A percentile compares a stretch with the other conserved stretches of the same genome.
These are phyloP conservation scores for Talaromyces sp. DNA, from an alignment of 2,329 filamentous ascomycete genomes.

Conservation along the genomic window DNA sequence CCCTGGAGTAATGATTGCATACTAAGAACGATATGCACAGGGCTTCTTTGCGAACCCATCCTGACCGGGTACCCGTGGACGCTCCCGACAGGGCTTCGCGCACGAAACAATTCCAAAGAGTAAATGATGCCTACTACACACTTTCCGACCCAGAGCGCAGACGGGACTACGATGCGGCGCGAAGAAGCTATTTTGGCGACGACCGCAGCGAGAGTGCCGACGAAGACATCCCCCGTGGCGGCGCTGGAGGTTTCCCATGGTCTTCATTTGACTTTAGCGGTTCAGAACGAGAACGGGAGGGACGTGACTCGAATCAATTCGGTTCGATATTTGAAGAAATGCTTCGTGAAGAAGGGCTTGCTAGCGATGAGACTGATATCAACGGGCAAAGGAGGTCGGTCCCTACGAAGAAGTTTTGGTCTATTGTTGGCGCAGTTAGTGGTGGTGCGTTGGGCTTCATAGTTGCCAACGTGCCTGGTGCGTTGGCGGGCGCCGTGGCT, in stretches of 20 bases:
- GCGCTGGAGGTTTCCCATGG: conserved; percentile 68
- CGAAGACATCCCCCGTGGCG: conserved; percentile 49
- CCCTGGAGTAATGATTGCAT: background rate
- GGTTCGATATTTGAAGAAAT: conserved; percentile 86
- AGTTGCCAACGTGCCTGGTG: conserved; percentile 84
- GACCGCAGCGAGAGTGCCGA: conserved; percentile 47
- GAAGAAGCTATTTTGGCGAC: conserved; percentile 55
- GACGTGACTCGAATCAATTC: conserved; percentile 70
- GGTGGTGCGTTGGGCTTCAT: conserved; percentile 94
- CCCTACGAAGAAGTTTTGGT: conserved; percentile 78
- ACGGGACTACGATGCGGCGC: conserved; percentile 78
- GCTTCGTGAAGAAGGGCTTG: conserved; percentile 82
- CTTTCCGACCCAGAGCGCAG: conserved; percentile 76
- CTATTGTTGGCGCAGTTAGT: conserved; percentile 76
- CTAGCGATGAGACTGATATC: conserved; percentile 61
- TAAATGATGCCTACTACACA: conserved; percentile 92
- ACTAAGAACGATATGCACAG: conserved; percentile 43
- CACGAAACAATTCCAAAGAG: conserved; percentile 85
- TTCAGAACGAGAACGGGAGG: conserved; percentile 32
- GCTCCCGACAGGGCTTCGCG: conserved; percentile 78
- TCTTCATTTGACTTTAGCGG: conserved; percentile 64
- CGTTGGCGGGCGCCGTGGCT: conserved; percentile 85
- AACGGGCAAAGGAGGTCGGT: conserved; percentile 38
- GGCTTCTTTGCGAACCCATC: conserved; percentile 87
- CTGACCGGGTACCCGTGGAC: conserved; percentile 80